These are phyloP conservation scores for Volvariella surrecta DNA, from an alignment of 1,284 basidiomycete species.

Conservation along the genomic window DNA sequence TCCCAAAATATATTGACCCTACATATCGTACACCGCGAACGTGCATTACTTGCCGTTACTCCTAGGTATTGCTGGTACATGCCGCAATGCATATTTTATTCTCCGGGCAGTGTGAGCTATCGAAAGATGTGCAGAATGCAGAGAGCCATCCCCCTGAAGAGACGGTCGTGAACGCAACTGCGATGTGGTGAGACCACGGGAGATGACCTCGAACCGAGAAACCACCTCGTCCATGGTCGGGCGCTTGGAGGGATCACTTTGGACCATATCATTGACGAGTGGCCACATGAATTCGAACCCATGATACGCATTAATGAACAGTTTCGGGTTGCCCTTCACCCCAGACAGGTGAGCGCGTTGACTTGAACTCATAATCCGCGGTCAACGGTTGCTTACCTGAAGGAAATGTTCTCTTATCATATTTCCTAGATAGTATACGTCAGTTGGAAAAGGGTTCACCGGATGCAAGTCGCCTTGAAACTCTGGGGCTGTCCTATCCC, in stretches of 20 bases:
- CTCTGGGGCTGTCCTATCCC: conserved; percentile 7
- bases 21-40: no score
- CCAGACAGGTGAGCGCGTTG: no score
- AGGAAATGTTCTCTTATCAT: conserved; percentile 19
- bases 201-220: conserved; percentile 17
- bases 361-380: no score
- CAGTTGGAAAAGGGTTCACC: conserved; percentile 25
- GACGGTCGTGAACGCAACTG: conserved; percentile 17
- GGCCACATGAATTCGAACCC: conserved; percentile 24
- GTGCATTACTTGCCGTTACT: no score
- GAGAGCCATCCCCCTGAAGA: neutral
- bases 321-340: no score
- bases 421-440: conserved; percentile 29
- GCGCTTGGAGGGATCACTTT: conserved; percentile 20
- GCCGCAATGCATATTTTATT: neutral
- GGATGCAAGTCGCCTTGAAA: conserved; percentile 4
- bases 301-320: neutral
- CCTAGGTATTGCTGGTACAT: neutral
- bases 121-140: neutral
- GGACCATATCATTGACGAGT: conserved; percentile 22
- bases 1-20: no score
- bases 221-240: conserved; percentile 26
- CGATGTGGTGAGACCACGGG: conserved; percentile 13
- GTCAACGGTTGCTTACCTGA: neutral
- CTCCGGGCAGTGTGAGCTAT: neutral